Conservation (phyloP, 345 rosid genomes). For the Lepidium aucheri region DNA sequence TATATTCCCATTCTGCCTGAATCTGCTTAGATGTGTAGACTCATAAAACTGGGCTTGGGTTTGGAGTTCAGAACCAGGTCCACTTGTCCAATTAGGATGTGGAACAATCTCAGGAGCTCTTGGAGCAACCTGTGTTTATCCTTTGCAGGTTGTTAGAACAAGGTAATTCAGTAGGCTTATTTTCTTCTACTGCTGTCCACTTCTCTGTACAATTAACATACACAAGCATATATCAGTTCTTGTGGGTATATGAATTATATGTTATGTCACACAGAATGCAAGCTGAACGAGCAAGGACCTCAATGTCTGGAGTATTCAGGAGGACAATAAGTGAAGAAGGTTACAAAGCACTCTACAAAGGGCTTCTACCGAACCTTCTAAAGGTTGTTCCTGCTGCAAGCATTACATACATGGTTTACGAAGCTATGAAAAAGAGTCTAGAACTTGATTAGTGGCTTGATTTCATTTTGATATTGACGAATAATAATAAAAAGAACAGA, state of each 20-base stretch:
- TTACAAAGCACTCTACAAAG: slow-evolving; percentile 69
- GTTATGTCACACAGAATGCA: slow-evolving; percentile 53
- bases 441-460: slow-evolving; percentile 44
- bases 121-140: slow-evolving; percentile 94
- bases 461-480: slow-evolving; percentile 26
- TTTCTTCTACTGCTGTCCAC: not conserved
- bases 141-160: slow-evolving; percentile 90
- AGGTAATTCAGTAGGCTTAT: slow-evolving; percentile 34
- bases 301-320: slow-evolving; percentile 70
- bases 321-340: slow-evolving; percentile 70
- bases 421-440: slow-evolving; percentile 74
- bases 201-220: not conserved
- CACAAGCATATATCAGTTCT: not conserved
- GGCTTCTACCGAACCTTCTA: slow-evolving; percentile 76
- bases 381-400: slow-evolving; percentile 53
- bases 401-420: slow-evolving; percentile 54
- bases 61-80: slow-evolving; percentile 58
- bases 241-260: not conserved
- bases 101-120: slow-evolving; percentile 84
- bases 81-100: slow-evolving; percentile 80
- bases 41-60: not conserved
- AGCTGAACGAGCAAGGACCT: slow-evolving; percentile 60
- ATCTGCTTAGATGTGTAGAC: not conserved
- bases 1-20: not conserved
- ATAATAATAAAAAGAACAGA: slow-evolving; percentile 13